A percentile compares a stretch with the other conserved stretches of the same genome.
Conservation (phyloP, 306 rosid genomes). For the Trichosanthes cucumerina region DNA sequence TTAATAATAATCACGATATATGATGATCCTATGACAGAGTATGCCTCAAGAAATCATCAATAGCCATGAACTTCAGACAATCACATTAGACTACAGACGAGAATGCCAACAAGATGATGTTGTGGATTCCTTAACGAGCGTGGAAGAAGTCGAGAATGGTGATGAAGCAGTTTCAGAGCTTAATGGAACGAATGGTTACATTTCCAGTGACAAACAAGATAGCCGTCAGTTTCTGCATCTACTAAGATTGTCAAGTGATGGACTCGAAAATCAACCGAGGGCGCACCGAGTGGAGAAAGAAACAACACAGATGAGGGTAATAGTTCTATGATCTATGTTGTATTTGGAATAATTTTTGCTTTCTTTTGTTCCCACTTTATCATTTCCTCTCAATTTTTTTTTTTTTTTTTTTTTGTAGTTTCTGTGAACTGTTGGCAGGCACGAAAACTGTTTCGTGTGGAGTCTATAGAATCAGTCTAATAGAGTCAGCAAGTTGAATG, state of each 20-base stretch:
- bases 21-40: conserved; percentile 46
- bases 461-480: neutral
- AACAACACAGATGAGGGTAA: conserved; percentile 40
- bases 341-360: neutral
- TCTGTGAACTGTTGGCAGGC: neutral
- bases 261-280: conserved; percentile 84
- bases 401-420: too few species aligned
- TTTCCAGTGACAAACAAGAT: conserved; percentile 21
- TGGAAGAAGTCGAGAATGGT: conserved; percentile 31
- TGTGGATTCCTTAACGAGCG: conserved; percentile 74
- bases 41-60: conserved; percentile 90
- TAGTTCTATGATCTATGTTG: neutral
- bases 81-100: conserved; percentile 91
- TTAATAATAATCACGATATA: neutral
- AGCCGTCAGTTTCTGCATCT: conserved; percentile 65
- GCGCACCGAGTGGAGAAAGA: conserved; percentile 85
- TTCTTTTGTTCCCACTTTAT: conserved; percentile 3
- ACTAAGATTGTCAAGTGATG: conserved; percentile 55
- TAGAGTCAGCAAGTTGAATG: conserved; percentile 7
- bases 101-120: conserved; percentile 72
- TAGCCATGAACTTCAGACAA: conserved; percentile 65
- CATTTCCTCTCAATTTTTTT: conserved; percentile 3
- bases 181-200: conserved; percentile 48
- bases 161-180: conserved; percentile 27
- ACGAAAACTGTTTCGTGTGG: neutral